phyloP scores from a whole-genome alignment of 768 basidiomycete genomes.

The Russula lepida region DNA sequence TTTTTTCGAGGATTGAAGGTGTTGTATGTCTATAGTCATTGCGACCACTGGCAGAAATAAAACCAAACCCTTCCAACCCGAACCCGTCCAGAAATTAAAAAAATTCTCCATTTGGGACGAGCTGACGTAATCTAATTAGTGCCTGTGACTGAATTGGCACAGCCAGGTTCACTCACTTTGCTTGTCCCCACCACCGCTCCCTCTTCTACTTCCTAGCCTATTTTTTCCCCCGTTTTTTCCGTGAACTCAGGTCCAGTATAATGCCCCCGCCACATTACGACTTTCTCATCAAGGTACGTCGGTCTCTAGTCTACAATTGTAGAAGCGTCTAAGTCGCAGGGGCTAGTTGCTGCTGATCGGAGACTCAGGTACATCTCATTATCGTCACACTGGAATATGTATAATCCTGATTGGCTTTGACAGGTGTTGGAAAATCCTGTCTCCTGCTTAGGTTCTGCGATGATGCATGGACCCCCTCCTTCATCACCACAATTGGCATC shows the following conservation, averaged over 20 bases:
- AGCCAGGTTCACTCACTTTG: background rate
- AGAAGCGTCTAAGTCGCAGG: conserved; percentile 17
- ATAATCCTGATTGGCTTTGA: background rate
- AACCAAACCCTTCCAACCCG: too few species aligned
- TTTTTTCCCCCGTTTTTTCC: background rate
- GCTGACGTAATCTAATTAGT: conserved; percentile 1
- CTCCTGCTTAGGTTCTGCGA: conserved; percentile 96
- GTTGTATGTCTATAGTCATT: conserved; percentile 1
- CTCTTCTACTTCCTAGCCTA: background rate
- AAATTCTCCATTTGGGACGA: background rate
- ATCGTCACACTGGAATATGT: background rate
- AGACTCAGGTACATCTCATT: conserved; percentile 63
- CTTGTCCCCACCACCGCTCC: background rate
- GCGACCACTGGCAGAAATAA: too few species aligned
- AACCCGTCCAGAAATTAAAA: too few species aligned
- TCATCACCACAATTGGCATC: conserved; percentile 98
- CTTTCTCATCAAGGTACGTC: conserved; percentile 82
- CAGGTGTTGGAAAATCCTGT: conserved; percentile 95
- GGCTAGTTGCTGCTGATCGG: conserved; percentile 86
- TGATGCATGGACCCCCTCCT: conserved; percentile 98
- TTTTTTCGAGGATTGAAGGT: background rate
- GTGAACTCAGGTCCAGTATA: background rate
- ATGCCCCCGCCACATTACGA: conserved; percentile 96
- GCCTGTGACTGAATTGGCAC: background rate
- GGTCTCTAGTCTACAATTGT: background rate